These are phyloP conservation scores for Metschnikowia chrysomelidarum DNA, from an alignment of 805 yeast species.

Conservation along the genomic window DNA sequence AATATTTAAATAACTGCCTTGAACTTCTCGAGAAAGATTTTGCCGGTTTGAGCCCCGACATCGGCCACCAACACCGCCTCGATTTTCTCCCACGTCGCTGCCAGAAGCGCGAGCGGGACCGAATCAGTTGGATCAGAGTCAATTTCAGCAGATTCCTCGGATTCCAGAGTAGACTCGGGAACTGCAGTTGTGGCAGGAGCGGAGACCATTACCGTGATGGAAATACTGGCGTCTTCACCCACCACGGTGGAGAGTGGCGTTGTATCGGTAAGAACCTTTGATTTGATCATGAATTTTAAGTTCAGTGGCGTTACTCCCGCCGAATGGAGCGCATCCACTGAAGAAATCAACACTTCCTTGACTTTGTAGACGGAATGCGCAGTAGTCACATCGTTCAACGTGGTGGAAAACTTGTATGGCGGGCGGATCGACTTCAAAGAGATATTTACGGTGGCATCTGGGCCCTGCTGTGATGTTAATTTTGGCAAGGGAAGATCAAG, in stretches of 20 bases:
- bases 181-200: constrained; percentile 10
- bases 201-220: constrained; percentile 21
- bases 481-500: constrained; percentile 36
- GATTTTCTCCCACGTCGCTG: constrained; percentile 47
- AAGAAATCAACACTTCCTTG: constrained; percentile 35
- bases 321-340: constrained; percentile 24
- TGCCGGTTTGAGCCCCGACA: constrained; percentile 25
- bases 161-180: background rate
- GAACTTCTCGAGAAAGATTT: constrained; percentile 29
- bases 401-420: constrained; percentile 56
- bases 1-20: constrained; percentile 5
- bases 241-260: constrained; percentile 31
- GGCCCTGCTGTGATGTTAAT: background rate
- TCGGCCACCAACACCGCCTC: constrained; percentile 32
- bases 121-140: constrained; percentile 8
- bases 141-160: background rate
- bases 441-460: constrained; percentile 21
- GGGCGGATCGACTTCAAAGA: constrained; percentile 65
- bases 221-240: constrained; percentile 11
- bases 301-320: constrained; percentile 35
- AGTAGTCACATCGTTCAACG: constrained; percentile 22
- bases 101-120: constrained; percentile 13
- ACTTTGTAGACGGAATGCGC: constrained; percentile 36
- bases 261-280: constrained; percentile 60
- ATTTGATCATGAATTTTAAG: constrained; percentile 54